phyloP scores from a whole-genome alignment of 225 moss, liverwort and hornwort species.

The Pseudisothecium myosuroides region DNA sequence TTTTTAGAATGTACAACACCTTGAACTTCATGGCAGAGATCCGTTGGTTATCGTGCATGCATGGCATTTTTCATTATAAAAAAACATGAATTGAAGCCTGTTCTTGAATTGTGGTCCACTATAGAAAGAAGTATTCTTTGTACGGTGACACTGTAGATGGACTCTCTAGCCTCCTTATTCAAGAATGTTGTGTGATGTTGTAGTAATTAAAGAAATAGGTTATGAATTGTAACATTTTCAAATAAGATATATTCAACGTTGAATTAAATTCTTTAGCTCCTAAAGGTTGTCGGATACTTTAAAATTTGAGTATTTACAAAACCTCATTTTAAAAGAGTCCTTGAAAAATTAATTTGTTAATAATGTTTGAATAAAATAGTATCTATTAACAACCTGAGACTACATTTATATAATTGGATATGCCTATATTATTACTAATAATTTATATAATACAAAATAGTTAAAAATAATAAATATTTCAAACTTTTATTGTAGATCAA shows the following conservation, averaged over 20 bases:
- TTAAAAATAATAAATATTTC: too few species aligned
- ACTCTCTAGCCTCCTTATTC: not conserved
- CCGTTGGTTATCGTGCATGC: rapidly evolving
- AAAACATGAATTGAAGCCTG: not conserved
- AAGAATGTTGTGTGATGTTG: not conserved
- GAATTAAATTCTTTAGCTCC: not conserved
- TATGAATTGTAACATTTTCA: not conserved
- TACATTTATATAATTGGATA: not conserved
- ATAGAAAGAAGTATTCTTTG: not conserved
- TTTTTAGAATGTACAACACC: not conserved
- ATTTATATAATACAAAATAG: not conserved
- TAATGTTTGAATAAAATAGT: not conserved
- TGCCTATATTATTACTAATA: too few species aligned
- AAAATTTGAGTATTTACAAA: too few species aligned
- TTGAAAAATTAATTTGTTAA: too few species aligned
- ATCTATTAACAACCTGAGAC: not conserved
- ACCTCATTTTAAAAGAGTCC: not conserved
- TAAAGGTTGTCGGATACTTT: too few species aligned
- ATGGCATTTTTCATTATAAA: rapidly evolving
- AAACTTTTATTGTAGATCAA: not conserved
- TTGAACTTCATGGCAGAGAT: not conserved
- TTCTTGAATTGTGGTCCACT: not conserved
- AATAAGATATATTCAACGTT: not conserved
- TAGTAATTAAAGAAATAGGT: too few species aligned
- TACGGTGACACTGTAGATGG: not conserved